Percentiles rank a stretch among this genome's conserved stretches.
phyloP scores from a whole-genome alignment of 2,329 filamentous ascomycete genomes.

The Fonsecaea multimorphosa region DNA sequence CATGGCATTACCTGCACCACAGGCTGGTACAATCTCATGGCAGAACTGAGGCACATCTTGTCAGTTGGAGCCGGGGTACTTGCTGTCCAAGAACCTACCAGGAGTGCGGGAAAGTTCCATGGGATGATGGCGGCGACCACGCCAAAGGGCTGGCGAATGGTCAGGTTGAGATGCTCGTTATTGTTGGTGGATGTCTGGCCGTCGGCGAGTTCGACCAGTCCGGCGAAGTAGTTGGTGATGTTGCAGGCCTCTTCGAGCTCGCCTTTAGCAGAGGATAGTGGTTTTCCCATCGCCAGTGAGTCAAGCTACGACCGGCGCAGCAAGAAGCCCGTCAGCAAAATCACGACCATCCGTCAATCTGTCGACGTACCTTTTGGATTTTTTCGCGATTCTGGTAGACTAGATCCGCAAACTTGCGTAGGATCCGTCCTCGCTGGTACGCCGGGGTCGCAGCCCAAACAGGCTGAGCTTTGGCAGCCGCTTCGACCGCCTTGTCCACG shows the following conservation, averaged over 20 bases:
- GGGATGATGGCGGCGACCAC: conserved; percentile 49
- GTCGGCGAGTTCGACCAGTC: conserved; percentile 13
- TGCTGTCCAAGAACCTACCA: conserved; percentile 12
- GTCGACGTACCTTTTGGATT: conserved; percentile 49
- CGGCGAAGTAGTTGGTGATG: conserved; percentile 22
- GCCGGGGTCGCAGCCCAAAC: conserved; percentile 41
- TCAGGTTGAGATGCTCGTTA: conserved; percentile 37
- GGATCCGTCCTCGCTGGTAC: conserved; percentile 37
- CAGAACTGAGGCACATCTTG: conserved; percentile 49
- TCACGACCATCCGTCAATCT: neutral
- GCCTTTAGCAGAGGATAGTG: conserved; percentile 61
- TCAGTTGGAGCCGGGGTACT: conserved; percentile 42
- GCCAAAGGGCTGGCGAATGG: conserved; percentile 43
- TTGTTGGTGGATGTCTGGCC: no score
- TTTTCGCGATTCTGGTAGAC: conserved; percentile 68
- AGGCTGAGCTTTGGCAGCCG: conserved; percentile 45
- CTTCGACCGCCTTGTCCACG: conserved; percentile 40
- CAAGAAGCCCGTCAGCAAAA: neutral
- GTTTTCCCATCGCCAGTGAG: conserved; percentile 81
- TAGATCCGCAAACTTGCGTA: conserved; percentile 55
- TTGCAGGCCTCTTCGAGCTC: conserved; percentile 16
- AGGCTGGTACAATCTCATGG: conserved; percentile 57
- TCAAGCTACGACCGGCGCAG: conserved; percentile 70
- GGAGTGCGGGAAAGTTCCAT: conserved; percentile 48
- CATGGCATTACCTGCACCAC: conserved; percentile 64